phyloP scores from a whole-genome alignment of 2,329 filamentous ascomycete species.

The Phaeosphaeria sp. region DNA sequence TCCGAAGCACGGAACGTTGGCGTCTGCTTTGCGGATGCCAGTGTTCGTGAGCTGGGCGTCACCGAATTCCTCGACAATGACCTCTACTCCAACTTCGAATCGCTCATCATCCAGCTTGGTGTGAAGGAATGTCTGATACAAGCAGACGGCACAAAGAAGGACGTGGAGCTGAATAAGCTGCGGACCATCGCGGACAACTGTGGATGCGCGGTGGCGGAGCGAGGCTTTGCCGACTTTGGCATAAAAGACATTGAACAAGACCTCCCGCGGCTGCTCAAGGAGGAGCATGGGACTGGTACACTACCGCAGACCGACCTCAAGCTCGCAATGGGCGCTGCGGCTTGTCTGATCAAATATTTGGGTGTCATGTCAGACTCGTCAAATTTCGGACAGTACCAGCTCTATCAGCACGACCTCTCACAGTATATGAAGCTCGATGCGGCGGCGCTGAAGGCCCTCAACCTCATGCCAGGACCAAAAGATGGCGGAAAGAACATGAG shows the following conservation, averaged over 20 bases:
- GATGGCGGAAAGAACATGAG: conserved; percentile 99
- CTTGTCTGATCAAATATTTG: conserved; percentile 93
- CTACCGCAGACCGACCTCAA: conserved; percentile 92
- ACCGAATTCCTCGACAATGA: conserved; percentile 99
- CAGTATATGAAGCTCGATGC: conserved; percentile 99
- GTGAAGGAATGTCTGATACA: conserved; percentile 94
- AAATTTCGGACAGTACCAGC: conserved; percentile 95
- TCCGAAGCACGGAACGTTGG: conserved; percentile 85
- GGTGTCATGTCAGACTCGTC: conserved; percentile 87
- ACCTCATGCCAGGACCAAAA: conserved; percentile 93
- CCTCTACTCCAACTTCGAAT: conserved; percentile 96
- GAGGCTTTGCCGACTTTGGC: conserved; percentile 77
- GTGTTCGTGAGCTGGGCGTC: conserved; percentile 91
- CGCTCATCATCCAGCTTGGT: conserved; percentile 92
- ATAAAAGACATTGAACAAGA: conserved; percentile 96
- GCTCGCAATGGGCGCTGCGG: conserved; percentile 92
- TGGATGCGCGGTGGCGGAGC: conserved; percentile 86
- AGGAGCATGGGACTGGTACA: conserved; percentile 77
- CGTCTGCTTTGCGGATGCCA: conserved; percentile 97
- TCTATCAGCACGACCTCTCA: conserved; percentile 95
- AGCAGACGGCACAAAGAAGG: conserved; percentile 78
- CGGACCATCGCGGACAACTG: conserved; percentile 90
- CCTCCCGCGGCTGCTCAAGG: conserved; percentile 82
- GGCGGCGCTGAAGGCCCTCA: conserved; percentile 89
- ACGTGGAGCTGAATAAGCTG: conserved; percentile 86